Base-by-base conservation (phyloP, 345 rosid species). In the Hibiscus syriacus region DNA sequence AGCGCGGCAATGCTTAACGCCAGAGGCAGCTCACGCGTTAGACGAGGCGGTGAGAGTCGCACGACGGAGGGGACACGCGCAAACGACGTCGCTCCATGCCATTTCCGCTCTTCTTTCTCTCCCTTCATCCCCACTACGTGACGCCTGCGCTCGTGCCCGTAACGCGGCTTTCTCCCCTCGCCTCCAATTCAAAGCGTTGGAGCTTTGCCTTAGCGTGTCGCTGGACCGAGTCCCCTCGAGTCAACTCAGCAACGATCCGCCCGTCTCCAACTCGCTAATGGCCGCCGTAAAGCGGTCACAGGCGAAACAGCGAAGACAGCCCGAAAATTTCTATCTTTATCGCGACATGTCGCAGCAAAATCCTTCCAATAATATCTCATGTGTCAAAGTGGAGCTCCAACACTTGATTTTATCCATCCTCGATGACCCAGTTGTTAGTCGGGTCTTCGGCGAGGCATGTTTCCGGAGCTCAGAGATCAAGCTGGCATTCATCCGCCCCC, bases 281-380 rank as follows among this genome's bases (percentile, higher is more conserved):
- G 98, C 98, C 6, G 98, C 98, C 6, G 87, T 93, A 68, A 90
- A 90, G 71, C 83, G 98, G 13, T 89, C 98, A 5, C 98, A 93
- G 76, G 97, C 98, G 29, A 89, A 89, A 64, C 98, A 93, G 48
- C 80, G 97, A 39, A 77, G 97, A 13, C 87, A 85, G 50, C 98
- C 98, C 1, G 98, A 93, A 78, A 89, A 84, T 32, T 87, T 87
- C 64, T 88, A 90, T 54, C 27, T 90, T 16, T 86, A 87, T 60
- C 94, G 90, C 55, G 90, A 89, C 55, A 75, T 86, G 13, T 73
- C 87, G 12, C 80, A 75, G 70, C 84, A 77, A 13, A 78, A 81
- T 32, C 76, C 77, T 52, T 70, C 81, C 2, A 63, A 78, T 38
- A 38, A 38, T 0, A 70, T 74, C 60, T 80, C 88, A 7, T 72